Base-by-base conservation (phyloP, 1,139 yeast species). In the Protomyces inouyei region DNA sequence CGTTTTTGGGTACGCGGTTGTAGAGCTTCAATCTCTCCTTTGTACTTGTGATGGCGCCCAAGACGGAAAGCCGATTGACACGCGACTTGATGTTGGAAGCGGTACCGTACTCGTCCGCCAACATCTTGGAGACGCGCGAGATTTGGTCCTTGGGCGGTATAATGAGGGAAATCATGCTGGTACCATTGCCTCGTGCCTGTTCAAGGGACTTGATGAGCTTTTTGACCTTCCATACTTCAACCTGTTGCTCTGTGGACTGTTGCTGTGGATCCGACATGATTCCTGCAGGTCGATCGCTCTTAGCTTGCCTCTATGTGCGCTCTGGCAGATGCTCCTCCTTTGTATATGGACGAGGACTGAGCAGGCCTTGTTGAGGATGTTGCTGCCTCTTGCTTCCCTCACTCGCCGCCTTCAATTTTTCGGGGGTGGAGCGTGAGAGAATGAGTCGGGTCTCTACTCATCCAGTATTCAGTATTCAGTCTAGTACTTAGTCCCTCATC, bases 141-240 rank as follows among this genome's bases (percentile, higher is more conserved):
- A 93, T 87, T 78, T 93, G 98, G 66, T 95, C 95, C 75, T 84
- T 87, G 71, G 98, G 98, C 55, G 98, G 81, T 69, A 93, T 89
- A 72, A 93, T 88, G 76, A 93, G 82, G 38, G 98, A 91, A 74
- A 93, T 93, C 98, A 93, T 93, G 43, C 98, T 93, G 60, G 98
- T 93, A 77, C 98, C 98, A 75, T 93, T 93, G 77, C 98, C 68
- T 46, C 67, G 66, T 21, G 66, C 65, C 40, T 59, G 57, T 18
- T 63, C 65, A 32, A 66, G 40, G 18, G 64, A 60, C 38, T 66
- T 71, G 51, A 71, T 71, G 55, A 71, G 69, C 66, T 93, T 93
- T 82, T 92, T 92, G 82, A 93, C 87, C 85, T 93, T 93, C 98
- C 98, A 93, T 80, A 93, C 91, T 81, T 93, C 97, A 76, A 93